Percentiles rank a stretch among this genome's conserved stretches.
Conservation (phyloP, 108 stramenopile species). For the Chaetoceros tenuissimus region DNA sequence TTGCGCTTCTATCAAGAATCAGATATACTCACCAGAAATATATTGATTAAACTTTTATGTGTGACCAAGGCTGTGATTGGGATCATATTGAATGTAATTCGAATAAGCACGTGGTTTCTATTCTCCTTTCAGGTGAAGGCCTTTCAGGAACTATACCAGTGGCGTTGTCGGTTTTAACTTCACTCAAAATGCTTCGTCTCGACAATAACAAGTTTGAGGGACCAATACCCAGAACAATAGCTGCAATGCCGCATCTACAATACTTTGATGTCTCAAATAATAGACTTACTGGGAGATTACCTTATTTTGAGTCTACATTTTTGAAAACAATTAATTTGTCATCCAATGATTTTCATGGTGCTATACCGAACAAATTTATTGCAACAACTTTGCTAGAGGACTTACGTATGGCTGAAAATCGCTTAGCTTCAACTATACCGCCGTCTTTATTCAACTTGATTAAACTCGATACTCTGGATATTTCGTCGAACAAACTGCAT, state of each 20-base stretch:
- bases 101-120: conserved; percentile 7
- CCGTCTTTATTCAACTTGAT: conserved; percentile 22
- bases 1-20: no score
- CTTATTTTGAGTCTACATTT: not conserved
- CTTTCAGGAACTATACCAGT: conserved; percentile 30
- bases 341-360: not conserved
- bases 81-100: conserved; percentile 29
- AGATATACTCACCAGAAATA: no score
- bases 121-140: conserved; percentile 15
- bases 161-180: conserved; percentile 16
- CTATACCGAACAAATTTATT: not conserved
- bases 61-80: conserved; percentile 32
- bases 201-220: conserved; percentile 25
- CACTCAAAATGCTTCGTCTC: conserved; percentile 19
- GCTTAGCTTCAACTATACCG: conserved; percentile 17
- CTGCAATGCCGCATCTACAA: conserved; percentile 2
- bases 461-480: conserved; percentile 8
- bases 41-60: no score
- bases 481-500: conserved; percentile 16
- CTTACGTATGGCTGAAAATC: conserved; percentile 15
- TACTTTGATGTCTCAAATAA: no score
- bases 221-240: conserved; percentile 23
- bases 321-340: conserved; percentile 8
- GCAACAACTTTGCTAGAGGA: conserved; percentile 13
- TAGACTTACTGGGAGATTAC: no score